These are phyloP conservation scores for Leccinum solheimii DNA, from an alignment of 1,284 basidiomycete genomes.

Conservation along the genomic window DNA sequence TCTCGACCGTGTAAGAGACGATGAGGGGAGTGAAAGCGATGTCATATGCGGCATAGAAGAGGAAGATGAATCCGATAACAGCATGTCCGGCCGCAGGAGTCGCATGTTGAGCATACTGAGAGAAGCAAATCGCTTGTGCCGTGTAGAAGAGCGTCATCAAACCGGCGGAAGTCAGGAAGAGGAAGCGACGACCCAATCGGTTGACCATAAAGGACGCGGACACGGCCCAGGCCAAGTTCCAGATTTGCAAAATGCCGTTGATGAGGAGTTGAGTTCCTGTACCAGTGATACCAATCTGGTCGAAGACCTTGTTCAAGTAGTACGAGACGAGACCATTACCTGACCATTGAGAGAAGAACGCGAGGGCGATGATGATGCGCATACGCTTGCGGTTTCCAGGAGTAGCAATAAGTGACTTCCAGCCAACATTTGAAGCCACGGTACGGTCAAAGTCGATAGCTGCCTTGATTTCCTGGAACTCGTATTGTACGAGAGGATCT, in stretches of 20 bases:
- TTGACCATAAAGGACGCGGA: constrained; percentile 59
- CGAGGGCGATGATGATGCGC: constrained; percentile 66
- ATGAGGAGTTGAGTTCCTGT: constrained; percentile 63
- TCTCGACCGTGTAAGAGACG: constrained; percentile 74
- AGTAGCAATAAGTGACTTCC: constrained; percentile 57
- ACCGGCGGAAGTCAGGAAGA: constrained; percentile 63
- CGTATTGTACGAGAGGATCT: constrained; percentile 70
- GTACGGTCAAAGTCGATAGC: constrained; percentile 63
- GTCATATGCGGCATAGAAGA: constrained; percentile 71
- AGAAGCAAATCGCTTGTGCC: constrained; percentile 71
- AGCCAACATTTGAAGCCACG: constrained; percentile 58
- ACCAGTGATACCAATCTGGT: constrained; percentile 69
- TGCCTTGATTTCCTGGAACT: constrained; percentile 77
- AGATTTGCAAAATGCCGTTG: constrained; percentile 75
- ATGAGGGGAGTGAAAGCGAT: constrained; percentile 75
- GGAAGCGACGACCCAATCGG: constrained; percentile 56
- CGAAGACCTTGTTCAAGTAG: constrained; percentile 72
- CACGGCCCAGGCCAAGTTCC: constrained; percentile 69
- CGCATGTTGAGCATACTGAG: constrained; percentile 52
- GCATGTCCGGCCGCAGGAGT: constrained; percentile 54
- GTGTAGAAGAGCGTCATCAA: constrained; percentile 73
- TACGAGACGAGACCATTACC: constrained; percentile 76
- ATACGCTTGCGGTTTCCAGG: constrained; percentile 69
- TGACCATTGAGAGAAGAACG: constrained; percentile 76
- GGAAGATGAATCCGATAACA: constrained; percentile 76